These are phyloP conservation scores for Kwoniella bestiolae DNA, from an alignment of 768 basidiomycete species.

Conservation along the genomic window DNA sequence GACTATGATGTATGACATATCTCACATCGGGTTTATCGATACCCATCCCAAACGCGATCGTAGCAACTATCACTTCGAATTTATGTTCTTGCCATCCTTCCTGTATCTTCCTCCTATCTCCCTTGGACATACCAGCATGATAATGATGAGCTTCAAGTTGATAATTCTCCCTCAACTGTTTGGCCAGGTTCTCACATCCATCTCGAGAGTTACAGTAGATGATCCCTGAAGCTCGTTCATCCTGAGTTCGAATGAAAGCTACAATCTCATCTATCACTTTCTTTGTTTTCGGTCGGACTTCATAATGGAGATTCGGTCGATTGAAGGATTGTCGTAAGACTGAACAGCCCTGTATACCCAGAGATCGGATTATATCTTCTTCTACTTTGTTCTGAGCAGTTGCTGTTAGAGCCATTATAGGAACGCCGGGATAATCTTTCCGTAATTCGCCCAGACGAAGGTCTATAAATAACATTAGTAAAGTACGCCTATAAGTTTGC, in stretches of 20 bases:
- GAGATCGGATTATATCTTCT: conserved; percentile 74
- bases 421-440: conserved; percentile 73
- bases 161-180: conserved; percentile 65
- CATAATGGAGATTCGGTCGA: conserved; percentile 84
- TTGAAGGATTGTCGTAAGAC: conserved; percentile 86
- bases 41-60: conserved; percentile 97
- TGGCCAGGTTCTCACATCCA: conserved; percentile 80
- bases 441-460: conserved; percentile 68
- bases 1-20: conserved; percentile 78
- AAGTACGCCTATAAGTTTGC: neutral
- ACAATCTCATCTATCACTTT: conserved; percentile 66
- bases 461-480: conserved; percentile 44
- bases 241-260: conserved; percentile 67
- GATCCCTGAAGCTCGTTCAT: conserved; percentile 68
- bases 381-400: conserved; percentile 82
- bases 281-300: conserved; percentile 64
- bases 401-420: conserved; percentile 95
- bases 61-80: conserved; percentile 86
- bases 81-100: conserved; percentile 73
- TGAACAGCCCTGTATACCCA: conserved; percentile 67
- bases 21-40: conserved; percentile 57
- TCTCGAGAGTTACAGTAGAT: conserved; percentile 77
- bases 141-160: conserved; percentile 75
- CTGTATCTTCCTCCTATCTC: conserved; percentile 69
- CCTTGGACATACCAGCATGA: conserved; percentile 75